Evolutionary conservation across 2,329 filamentous ascomycete genomes (phyloP).

Genomic region (Neodidymelliopsis sp.): DNA sequence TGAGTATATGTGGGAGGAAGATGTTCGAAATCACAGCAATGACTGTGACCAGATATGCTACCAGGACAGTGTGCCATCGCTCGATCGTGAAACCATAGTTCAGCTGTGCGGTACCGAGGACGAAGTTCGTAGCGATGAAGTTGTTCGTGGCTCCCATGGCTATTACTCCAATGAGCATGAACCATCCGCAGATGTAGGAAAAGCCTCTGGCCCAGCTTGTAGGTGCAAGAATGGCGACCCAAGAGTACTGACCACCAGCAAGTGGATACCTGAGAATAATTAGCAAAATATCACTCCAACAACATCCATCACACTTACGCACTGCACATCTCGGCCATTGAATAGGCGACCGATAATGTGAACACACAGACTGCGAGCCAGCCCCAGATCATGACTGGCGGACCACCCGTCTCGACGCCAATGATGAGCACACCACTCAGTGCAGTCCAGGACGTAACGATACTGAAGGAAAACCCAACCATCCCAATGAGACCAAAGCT

Average conservation of each 20-base stretch:
- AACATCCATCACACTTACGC: slow-evolving; percentile 36
- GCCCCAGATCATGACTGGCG: slow-evolving; percentile 66
- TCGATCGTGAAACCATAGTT: slow-evolving; percentile 61
- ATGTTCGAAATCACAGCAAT: slow-evolving; percentile 58
- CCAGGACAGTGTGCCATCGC: slow-evolving; percentile 64
- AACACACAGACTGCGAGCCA: slow-evolving; percentile 62
- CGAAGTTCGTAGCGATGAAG: slow-evolving; percentile 63
- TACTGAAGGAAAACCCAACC: slow-evolving; percentile 66
- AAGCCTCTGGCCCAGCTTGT: slow-evolving; percentile 46
- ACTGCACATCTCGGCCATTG: slow-evolving; percentile 66
- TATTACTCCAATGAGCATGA: slow-evolving; percentile 51
- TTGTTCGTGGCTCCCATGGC: slow-evolving; percentile 64
- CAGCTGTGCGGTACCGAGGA: slow-evolving; percentile 63
- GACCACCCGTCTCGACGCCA: slow-evolving; percentile 63
- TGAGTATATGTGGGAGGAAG: slow-evolving; percentile 59
- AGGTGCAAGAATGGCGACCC: slow-evolving; percentile 65
- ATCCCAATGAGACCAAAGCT: slow-evolving; percentile 64
- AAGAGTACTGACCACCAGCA: slow-evolving; percentile 65
- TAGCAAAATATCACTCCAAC: background rate
- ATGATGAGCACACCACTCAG: slow-evolving; percentile 64
- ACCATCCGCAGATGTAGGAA: slow-evolving; percentile 52
- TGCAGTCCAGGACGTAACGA: slow-evolving; percentile 67
- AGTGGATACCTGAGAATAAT: slow-evolving; percentile 55
- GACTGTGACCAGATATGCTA: slow-evolving; percentile 59
- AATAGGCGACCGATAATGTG: slow-evolving; percentile 62